Evolutionary conservation across 163 green algal species (phyloP).

Genomic region (Chlamydomonas reinhardtii): DNA sequence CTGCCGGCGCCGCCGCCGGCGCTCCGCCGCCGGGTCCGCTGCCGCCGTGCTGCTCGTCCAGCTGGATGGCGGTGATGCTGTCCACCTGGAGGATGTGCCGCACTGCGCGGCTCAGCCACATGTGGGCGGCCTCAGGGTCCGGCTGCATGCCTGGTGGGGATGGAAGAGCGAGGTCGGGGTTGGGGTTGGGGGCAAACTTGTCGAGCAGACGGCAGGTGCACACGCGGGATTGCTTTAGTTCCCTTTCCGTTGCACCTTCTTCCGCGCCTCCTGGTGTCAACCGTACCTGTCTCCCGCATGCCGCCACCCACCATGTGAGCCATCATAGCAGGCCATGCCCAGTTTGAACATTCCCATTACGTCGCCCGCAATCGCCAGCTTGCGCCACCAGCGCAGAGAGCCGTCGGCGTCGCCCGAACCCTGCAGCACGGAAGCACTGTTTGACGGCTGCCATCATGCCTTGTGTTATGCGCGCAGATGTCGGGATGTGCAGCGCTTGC

Average conservation of each 20-base stretch:
- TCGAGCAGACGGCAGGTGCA: too few relatives aligned
- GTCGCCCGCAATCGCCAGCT: conserved; percentile 20
- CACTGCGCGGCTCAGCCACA: conserved; percentile 32
- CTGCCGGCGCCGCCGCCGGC: not conserved
- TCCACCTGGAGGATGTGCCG: conserved; percentile 14
- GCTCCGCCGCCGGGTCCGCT: too few relatives aligned
- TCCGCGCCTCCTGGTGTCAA: too few relatives aligned
- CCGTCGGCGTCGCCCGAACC: not conserved
- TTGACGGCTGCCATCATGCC: too few relatives aligned
- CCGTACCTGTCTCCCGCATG: too few relatives aligned
- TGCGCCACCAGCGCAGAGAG: conserved; percentile 31
- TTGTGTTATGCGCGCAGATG: too few relatives aligned
- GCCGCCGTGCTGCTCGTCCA: conserved; percentile 13
- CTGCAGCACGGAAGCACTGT: not conserved
- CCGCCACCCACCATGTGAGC: conserved; percentile 7
- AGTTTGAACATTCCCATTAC: conserved; percentile 24
- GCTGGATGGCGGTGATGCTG: not conserved
- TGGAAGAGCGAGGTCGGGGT: not conserved
- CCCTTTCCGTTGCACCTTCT: too few relatives aligned
- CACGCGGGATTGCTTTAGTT: too few relatives aligned
- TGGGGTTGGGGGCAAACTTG: too few relatives aligned
- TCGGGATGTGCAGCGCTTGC: too few relatives aligned
- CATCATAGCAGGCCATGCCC: conserved; percentile 33
- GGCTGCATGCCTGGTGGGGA: not conserved
- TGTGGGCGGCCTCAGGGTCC: conserved; percentile 24